Conservation (phyloP, 495 filamentous ascomycete genomes). For the Aspergillus carlsbadensis region DNA sequence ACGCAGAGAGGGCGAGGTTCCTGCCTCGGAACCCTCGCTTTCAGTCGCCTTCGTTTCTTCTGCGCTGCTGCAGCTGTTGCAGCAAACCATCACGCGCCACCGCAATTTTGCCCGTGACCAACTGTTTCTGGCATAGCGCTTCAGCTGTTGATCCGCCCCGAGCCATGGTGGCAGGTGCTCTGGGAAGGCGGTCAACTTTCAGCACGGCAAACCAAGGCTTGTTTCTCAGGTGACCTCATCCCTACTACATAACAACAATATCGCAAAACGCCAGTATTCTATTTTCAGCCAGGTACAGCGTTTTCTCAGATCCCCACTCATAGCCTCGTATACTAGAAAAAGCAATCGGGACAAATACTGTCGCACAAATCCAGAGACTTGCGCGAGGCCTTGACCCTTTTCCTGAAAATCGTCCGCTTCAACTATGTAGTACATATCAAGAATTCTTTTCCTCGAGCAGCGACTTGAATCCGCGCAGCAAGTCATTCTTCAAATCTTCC, state of each 20-base stretch:
- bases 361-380: too few species aligned
- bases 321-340: too few species aligned
- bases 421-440: too few species aligned
- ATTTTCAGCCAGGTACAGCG: too few species aligned
- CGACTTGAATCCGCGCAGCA: constrained; percentile 61
- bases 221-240: too few species aligned
- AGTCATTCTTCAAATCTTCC: constrained; percentile 79
- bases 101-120: constrained; percentile 5
- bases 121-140: background rate
- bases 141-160: background rate
- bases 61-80: background rate
- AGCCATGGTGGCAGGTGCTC: background rate
- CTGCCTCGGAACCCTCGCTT: background rate
- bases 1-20: background rate
- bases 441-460: constrained; percentile 19
- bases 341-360: too few species aligned
- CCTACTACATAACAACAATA: too few species aligned
- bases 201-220: background rate
- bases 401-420: too few species aligned
- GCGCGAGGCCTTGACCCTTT: too few species aligned
- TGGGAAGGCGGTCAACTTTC: background rate
- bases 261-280: too few species aligned
- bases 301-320: too few species aligned
- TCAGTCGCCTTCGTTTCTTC: background rate
- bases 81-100: constrained; percentile 6